Evolutionary conservation across 2,329 filamentous ascomycete genomes (phyloP).

Genomic region (Sordariomycetes sp.): DNA sequence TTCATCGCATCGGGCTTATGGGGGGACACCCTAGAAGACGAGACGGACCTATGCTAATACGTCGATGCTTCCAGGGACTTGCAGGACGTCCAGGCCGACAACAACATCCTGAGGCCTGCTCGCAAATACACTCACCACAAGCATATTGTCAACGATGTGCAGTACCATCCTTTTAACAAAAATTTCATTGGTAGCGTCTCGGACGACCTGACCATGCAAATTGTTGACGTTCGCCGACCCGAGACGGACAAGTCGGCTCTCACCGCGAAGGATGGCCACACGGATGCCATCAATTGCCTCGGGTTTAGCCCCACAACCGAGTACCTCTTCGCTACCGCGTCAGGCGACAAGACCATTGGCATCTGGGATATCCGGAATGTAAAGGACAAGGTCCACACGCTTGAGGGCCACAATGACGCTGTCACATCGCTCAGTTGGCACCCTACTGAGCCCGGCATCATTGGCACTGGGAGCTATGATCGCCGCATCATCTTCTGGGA

Average conservation of each 20-base stretch:
- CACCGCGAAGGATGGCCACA: slow-evolving; percentile 63
- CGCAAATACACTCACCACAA: slow-evolving; percentile 79
- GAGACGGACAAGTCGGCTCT: slow-evolving; percentile 58
- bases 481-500: slow-evolving; percentile 96
- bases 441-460: slow-evolving; percentile 75
- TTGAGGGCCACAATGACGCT: slow-evolving; percentile 79
- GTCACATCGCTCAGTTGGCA: slow-evolving; percentile 95
- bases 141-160: slow-evolving; percentile 91
- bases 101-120: slow-evolving; percentile 58
- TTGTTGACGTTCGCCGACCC: slow-evolving; percentile 71
- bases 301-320: slow-evolving; percentile 92
- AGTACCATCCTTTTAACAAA: slow-evolving; percentile 81
- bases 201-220: slow-evolving; percentile 86
- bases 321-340: slow-evolving; percentile 81
- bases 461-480: slow-evolving; percentile 89
- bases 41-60: neutral
- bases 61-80: slow-evolving; percentile 53
- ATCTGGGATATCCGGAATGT: slow-evolving; percentile 93
- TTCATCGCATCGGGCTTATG: neutral
- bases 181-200: slow-evolving; percentile 87
- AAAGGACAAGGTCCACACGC: slow-evolving; percentile 77
- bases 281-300: slow-evolving; percentile 90
- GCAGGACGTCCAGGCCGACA: slow-evolving; percentile 59
- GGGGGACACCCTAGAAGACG: neutral
- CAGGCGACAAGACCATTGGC: slow-evolving; percentile 88